These are phyloP conservation scores for Corymbia citriodora DNA, from an alignment of 441 rosid species.

Conservation along the genomic window DNA sequence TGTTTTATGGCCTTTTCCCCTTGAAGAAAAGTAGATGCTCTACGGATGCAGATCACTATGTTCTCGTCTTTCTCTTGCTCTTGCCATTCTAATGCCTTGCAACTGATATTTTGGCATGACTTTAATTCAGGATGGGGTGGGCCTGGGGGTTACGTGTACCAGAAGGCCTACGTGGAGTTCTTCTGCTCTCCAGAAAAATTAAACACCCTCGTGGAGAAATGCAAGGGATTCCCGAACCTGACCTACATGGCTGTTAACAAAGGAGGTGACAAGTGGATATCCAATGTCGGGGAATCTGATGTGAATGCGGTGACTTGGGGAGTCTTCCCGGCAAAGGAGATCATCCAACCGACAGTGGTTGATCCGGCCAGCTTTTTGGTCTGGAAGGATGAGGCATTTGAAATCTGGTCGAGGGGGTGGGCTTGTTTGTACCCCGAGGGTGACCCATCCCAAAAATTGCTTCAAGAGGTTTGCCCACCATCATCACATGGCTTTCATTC, in stretches of 20 bases:
- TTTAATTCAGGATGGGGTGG: constrained; percentile 92
- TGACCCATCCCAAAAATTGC: constrained; percentile 58
- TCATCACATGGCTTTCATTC: neutral
- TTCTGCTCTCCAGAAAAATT: constrained; percentile 82
- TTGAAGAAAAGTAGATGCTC: neutral
- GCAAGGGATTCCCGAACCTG: constrained; percentile 50
- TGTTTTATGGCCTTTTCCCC: neutral
- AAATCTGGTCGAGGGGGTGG: constrained; percentile 89
- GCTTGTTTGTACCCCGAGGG: constrained; percentile 69
- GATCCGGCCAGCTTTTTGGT: constrained; percentile 86
- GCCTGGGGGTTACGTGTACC: constrained; percentile 88
- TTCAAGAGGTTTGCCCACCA: constrained; percentile 51
- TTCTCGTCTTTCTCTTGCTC: neutral
- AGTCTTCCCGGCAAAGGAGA: constrained; percentile 86
- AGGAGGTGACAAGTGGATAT: constrained; percentile 41
- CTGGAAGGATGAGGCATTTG: constrained; percentile 98
- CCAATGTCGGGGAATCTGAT: constrained; percentile 39
- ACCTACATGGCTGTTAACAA: constrained; percentile 71
- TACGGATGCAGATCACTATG: neutral
- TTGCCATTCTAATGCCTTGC: neutral
- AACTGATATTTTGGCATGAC: neutral
- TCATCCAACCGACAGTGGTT: constrained; percentile 87
- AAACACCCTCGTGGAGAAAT: constrained; percentile 50
- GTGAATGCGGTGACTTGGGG: constrained; percentile 99
- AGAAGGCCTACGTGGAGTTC: constrained; percentile 92